Evolutionary conservation across 345 rosid species (phyloP).

Genomic region (Populus tremula): DNA sequence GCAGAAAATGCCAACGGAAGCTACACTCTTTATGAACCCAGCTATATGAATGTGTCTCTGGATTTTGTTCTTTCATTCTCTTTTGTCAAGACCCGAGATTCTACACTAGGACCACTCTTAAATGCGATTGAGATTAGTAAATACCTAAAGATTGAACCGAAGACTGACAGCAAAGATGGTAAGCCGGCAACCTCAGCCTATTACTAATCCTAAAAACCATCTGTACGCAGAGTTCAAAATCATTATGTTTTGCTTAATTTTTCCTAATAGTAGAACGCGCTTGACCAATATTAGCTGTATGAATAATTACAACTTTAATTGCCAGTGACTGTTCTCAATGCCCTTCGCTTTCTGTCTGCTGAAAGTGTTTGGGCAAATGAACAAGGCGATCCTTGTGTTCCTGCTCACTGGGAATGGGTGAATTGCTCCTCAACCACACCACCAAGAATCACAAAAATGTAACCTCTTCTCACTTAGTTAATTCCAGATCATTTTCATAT

Average conservation of each 20-base stretch:
- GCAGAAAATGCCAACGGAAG: conserved; percentile 93
- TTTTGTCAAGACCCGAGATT: conserved; percentile 71
- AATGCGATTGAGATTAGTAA: conserved; percentile 91
- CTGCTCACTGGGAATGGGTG: conserved; percentile 79
- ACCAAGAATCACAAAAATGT: conserved; percentile 92
- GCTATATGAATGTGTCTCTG: conserved; percentile 88
- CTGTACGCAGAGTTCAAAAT: neutral
- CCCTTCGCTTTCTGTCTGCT: conserved; percentile 46
- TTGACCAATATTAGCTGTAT: conserved; percentile 8
- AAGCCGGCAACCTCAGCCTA: conserved; percentile 23
- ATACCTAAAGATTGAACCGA: conserved; percentile 64
- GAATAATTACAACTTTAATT: conserved; percentile 15
- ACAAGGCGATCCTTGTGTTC: conserved; percentile 93
- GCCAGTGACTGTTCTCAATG: conserved; percentile 61
- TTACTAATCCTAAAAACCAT: neutral
- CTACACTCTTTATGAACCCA: conserved; percentile 87
- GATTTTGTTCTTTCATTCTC: conserved; percentile 72
- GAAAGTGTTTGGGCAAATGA: conserved; percentile 59
- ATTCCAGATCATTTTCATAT: conserved; percentile 1
- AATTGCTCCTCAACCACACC: conserved; percentile 61
- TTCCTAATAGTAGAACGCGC: conserved; percentile 3
- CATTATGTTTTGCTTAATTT: neutral
- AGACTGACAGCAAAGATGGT: conserved; percentile 65
- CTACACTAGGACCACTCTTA: conserved; percentile 77
- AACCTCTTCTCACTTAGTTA: conserved; percentile 24